Base-by-base conservation (phyloP, 352 stramenopile species). In the Phytophthora sansomeana region DNA sequence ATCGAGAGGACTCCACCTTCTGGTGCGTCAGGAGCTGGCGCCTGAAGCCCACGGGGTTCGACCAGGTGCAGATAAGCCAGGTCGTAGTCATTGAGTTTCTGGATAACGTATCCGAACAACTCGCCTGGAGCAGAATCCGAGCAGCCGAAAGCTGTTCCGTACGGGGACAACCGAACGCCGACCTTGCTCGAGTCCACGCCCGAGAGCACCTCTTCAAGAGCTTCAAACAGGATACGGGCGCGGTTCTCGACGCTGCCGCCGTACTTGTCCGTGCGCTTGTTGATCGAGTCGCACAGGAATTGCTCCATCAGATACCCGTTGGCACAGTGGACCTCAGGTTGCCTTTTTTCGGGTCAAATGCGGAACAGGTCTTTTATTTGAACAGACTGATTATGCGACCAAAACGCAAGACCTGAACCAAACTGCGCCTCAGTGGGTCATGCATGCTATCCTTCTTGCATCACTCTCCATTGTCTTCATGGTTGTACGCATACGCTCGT, bases 251-350 rank as follows among this genome's bases (percentile, higher is more conserved):
- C 59, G 38, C 57, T 83, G 16, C 85, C 88, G 32, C 88, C 88
- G 53, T 96, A 97, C 52, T 82, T 54, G 70, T 96, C 88, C 4
- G 75, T 90, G 49, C 83, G 81, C 28, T 77, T 73, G 74, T 97
- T 97, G 54, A 72, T 53, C 11, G 42, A 69, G 41, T 75, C 66
- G 56, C 90, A 81, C 16, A 97, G 67, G 64, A 96, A 96, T 58
- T 95, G 75, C 65, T 97, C 89, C 43, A 98, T 64, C 28, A 98
- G 64, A 62, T 97, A 98, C 9, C 91, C 91, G 64, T 98, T 95
- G 7, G 88, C 91, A 16, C 17, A 57, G 70, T 97, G 92, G 11
- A 98, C 49, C 59, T 97, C 89, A n/a, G n/a, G n/a, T n/a, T n/a
- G n/a, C n/a, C n/a, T n/a, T n/a, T n/a, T n/a, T n/a, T n/a, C n/a